These are phyloP conservation scores for Metschnikowia similis DNA, from an alignment of 805 yeast species.

Conservation along the genomic window DNA sequence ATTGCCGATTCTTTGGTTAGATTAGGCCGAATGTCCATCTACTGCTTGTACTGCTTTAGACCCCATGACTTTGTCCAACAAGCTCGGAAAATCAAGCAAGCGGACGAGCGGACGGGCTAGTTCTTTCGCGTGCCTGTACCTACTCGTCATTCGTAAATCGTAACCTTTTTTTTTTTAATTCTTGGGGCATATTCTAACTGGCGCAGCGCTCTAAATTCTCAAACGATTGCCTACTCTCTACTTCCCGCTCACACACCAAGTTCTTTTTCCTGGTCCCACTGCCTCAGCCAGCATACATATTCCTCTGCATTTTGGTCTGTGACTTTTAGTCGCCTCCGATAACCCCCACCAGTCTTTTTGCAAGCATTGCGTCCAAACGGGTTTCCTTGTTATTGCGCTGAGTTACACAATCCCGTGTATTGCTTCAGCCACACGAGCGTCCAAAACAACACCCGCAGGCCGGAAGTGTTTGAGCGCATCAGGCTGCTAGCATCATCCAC, in stretches of 20 bases:
- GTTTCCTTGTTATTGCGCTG: background rate
- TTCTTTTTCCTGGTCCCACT: background rate
- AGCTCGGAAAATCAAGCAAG: too few species aligned
- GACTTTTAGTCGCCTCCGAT: background rate
- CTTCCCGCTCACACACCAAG: background rate
- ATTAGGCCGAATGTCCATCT: too few species aligned
- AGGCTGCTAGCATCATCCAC: background rate
- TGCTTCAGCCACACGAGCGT: background rate
- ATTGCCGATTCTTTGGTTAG: too few species aligned
- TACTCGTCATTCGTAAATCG: slow-evolving; percentile 2
- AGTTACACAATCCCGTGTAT: background rate
- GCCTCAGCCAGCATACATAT: background rate
- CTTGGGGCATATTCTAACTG: background rate
- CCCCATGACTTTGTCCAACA: too few species aligned
- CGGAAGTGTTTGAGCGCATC: background rate
- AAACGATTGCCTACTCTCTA: background rate
- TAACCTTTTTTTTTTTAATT: background rate
- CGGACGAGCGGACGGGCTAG: background rate
- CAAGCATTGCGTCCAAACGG: background rate
- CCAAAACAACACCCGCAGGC: background rate
- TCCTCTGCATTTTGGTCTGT: background rate
- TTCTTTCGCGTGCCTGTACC: background rate
- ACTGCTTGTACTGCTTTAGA: too few species aligned
- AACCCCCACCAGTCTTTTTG: background rate
- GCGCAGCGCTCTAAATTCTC: slow-evolving; percentile 1